phyloP scores from a whole-genome alignment of 805 yeast species.

The Suhomyces pyralidae region DNA sequence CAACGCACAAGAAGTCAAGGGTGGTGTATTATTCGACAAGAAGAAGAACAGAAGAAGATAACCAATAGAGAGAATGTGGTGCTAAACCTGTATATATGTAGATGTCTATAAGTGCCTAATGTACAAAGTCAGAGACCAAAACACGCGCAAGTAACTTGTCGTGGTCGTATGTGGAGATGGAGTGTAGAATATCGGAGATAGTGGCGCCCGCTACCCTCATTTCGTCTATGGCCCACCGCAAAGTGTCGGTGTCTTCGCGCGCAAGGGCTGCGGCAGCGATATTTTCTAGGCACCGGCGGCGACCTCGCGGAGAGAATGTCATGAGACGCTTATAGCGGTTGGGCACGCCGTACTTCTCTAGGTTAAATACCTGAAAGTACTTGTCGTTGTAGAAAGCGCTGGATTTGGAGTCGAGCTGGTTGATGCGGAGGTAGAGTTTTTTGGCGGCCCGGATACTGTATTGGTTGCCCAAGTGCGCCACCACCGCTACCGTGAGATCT shows the following conservation, averaged over 20 bases:
- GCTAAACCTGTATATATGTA: constrained; percentile 6
- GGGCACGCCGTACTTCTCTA: constrained; percentile 20
- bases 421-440: constrained; percentile 13
- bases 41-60: constrained; percentile 41
- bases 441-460: constrained; percentile 21
- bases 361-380: constrained; percentile 9
- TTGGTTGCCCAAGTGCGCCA: constrained; percentile 15
- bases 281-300: constrained; percentile 17
- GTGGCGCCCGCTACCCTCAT: constrained; percentile 26
- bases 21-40: constrained; percentile 51
- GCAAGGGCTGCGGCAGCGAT: constrained; percentile 22
- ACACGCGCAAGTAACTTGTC: neutral
- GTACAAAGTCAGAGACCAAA: neutral
- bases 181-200: constrained; percentile 13
- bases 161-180: neutral
- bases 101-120: constrained; percentile 6
- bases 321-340: constrained; percentile 15
- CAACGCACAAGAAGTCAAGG: constrained; percentile 52
- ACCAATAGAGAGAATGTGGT: neutral
- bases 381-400: neutral
- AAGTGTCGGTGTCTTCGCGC: constrained; percentile 19
- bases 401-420: constrained; percentile 5
- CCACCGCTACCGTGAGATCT: constrained; percentile 16
- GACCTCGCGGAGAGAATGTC: constrained; percentile 10
- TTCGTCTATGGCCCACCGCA: constrained; percentile 32